Evolutionary conservation across 306 rosid species (phyloP).

Genomic region (Gastrolobium villosum): DNA sequence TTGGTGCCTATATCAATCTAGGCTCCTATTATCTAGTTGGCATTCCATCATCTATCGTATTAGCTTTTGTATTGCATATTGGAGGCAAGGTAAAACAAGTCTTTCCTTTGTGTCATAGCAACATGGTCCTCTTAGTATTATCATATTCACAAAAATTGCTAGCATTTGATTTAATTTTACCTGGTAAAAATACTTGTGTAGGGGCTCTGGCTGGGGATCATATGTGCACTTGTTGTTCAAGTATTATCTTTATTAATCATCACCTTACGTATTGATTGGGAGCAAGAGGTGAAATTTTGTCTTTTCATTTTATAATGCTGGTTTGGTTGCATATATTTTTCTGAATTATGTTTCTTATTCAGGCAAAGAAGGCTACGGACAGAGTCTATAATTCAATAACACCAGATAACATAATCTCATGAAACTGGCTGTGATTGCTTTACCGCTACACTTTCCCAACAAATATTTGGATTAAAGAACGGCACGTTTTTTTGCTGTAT

Average conservation of each 20-base stretch:
- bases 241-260: slow-evolving; percentile 51
- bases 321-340: neutral
- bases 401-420: slow-evolving; percentile 38
- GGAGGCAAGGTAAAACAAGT: slow-evolving; percentile 69
- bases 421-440: neutral
- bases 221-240: slow-evolving; percentile 70
- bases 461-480: neutral
- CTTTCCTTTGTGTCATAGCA: neutral
- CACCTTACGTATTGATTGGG: slow-evolving; percentile 70
- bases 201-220: slow-evolving; percentile 87
- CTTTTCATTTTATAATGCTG: neutral
- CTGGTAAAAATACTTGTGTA: slow-evolving; percentile 2
- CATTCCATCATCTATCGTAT: slow-evolving; percentile 62
- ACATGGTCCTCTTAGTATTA: neutral
- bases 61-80: slow-evolving; percentile 66
- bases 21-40: slow-evolving; percentile 76
- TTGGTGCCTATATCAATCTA: slow-evolving; percentile 75
- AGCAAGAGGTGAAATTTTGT: slow-evolving; percentile 56
- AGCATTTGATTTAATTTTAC: neutral
- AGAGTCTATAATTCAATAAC: slow-evolving; percentile 54
- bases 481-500: neutral
- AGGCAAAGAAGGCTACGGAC: slow-evolving; percentile 61
- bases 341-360: neutral
- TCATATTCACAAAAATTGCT: neutral
- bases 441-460: too few species aligned